Percentiles rank a stretch among this genome's conserved stretches.
Evolutionary conservation across 352 stramenopile species (phyloP).

Genomic region (Albugo candida): DNA sequence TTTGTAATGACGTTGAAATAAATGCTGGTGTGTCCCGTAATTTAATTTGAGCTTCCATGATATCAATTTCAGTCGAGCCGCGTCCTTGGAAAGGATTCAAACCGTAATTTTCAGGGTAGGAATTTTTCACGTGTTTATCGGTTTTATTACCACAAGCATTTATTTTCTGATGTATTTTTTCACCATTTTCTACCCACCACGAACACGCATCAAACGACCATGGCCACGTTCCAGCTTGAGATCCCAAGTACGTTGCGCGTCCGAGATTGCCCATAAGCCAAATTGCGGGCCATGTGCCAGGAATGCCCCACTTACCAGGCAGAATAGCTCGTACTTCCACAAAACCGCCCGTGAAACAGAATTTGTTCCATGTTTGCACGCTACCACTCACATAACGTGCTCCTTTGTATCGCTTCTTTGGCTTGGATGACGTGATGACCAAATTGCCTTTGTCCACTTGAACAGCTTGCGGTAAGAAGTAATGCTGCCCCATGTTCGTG

Average conservation of each 20-base stretch:
- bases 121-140: slow-evolving; percentile 77
- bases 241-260: slow-evolving; percentile 84
- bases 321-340: slow-evolving; percentile 88
- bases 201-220: slow-evolving; percentile 91
- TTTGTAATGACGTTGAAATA: slow-evolving; percentile 89
- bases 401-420: slow-evolving; percentile 54
- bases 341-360: slow-evolving; percentile 96
- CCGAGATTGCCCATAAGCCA: slow-evolving; percentile 98
- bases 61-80: slow-evolving; percentile 93
- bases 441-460: slow-evolving; percentile 86
- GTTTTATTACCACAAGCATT: slow-evolving; percentile 88
- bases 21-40: slow-evolving; percentile 73
- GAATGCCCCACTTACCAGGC: slow-evolving; percentile 86
- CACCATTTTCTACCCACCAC: slow-evolving; percentile 57
- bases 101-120: slow-evolving; percentile 77
- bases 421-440: slow-evolving; percentile 82
- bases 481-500: slow-evolving; percentile 90
- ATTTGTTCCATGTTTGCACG: slow-evolving; percentile 97
- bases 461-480: slow-evolving; percentile 86
- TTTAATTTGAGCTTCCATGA: slow-evolving; percentile 82
- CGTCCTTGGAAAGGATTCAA: slow-evolving; percentile 82
- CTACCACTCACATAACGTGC: slow-evolving; percentile 81
- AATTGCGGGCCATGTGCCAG: slow-evolving; percentile 92
- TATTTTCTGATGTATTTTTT: slow-evolving; percentile 87
- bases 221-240: slow-evolving; percentile 89